Evolutionary conservation across 2,329 filamentous ascomycete genomes (phyloP).

Genomic region (Penicillium sp.): DNA sequence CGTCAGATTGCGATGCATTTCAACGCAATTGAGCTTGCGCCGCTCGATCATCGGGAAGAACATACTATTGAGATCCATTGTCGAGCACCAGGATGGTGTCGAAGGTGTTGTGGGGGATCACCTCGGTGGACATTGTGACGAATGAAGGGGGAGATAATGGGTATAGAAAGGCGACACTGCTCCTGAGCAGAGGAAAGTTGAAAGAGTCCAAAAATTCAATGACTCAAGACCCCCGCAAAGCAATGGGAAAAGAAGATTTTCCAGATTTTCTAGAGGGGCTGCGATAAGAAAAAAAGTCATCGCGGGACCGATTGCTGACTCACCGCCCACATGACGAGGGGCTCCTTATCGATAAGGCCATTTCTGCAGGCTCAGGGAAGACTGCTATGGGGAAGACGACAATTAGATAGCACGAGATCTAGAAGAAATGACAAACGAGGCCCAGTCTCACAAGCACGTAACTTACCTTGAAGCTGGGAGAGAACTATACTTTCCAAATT

Average conservation of each 20-base stretch:
- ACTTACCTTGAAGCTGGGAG: too few relatives aligned
- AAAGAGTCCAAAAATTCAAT: not conserved
- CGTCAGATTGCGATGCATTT: not conserved
- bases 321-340: conserved; percentile 4
- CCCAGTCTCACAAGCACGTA: too few relatives aligned
- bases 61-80: conserved; percentile 52
- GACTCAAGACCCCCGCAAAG: not conserved
- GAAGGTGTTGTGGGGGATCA: conserved; percentile 37
- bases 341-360: not conserved
- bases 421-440: too few relatives aligned
- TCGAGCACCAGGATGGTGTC: conserved; percentile 69
- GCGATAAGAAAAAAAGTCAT: conserved; percentile 2
- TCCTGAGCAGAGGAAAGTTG: conserved; percentile 45
- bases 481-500: too few relatives aligned
- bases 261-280: conserved; percentile 1
- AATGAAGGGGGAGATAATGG: not conserved
- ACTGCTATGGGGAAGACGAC: too few relatives aligned
- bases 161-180: conserved; percentile 30
- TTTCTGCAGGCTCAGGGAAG: too few relatives aligned
- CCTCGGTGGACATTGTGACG: conserved; percentile 10
- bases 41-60: not conserved
- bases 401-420: too few relatives aligned
- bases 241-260: not conserved
- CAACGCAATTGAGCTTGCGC: not conserved
- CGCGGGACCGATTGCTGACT: not conserved